Conservation (phyloP, 139 green algal genomes). For the Pycnococcus provasolii region DNA sequence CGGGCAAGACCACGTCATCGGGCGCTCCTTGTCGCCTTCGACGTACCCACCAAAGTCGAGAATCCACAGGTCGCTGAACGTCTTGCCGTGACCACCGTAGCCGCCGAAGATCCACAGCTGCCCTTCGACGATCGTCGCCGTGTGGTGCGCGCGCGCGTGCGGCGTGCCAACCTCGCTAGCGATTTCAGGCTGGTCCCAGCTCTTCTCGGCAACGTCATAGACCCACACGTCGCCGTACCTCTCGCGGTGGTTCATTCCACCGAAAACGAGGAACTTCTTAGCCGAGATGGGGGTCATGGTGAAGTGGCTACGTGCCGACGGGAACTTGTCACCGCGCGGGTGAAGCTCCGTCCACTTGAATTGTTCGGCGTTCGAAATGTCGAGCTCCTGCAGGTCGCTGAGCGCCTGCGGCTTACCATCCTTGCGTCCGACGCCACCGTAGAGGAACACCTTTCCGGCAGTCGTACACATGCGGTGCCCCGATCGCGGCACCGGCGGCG, state of each 20-base stretch:
- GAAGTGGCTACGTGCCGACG: constrained; percentile 50
- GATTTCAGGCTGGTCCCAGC: constrained; percentile 38
- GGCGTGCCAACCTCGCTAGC: constrained; percentile 37
- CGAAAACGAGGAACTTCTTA: constrained; percentile 50
- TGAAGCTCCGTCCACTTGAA: constrained; percentile 28
- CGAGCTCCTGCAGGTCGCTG: constrained; percentile 58
- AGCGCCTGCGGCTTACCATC: constrained; percentile 57
- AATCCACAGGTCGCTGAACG: constrained; percentile 63
- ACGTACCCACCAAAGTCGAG: constrained; percentile 36
- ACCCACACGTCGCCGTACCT: constrained; percentile 71
- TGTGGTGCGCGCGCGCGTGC: constrained; percentile 58
- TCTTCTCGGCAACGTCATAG: constrained; percentile 43
- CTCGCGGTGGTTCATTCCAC: constrained; percentile 56
- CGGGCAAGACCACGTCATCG: constrained; percentile 12
- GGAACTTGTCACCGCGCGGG: constrained; percentile 27
- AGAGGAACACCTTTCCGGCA: constrained; percentile 24
- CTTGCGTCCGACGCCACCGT: constrained; percentile 54
- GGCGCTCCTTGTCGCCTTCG: background rate
- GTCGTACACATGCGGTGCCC: constrained; percentile 8
- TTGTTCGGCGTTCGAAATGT: constrained; percentile 41
- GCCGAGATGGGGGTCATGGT: constrained; percentile 43
- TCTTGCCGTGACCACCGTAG: constrained; percentile 60
- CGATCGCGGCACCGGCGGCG: background rate
- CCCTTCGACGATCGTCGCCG: constrained; percentile 49
- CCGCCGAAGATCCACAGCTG: constrained; percentile 56